phyloP scores from a whole-genome alignment of 2,329 filamentous ascomycete species.

The Sporothrix schenckii region DNA sequence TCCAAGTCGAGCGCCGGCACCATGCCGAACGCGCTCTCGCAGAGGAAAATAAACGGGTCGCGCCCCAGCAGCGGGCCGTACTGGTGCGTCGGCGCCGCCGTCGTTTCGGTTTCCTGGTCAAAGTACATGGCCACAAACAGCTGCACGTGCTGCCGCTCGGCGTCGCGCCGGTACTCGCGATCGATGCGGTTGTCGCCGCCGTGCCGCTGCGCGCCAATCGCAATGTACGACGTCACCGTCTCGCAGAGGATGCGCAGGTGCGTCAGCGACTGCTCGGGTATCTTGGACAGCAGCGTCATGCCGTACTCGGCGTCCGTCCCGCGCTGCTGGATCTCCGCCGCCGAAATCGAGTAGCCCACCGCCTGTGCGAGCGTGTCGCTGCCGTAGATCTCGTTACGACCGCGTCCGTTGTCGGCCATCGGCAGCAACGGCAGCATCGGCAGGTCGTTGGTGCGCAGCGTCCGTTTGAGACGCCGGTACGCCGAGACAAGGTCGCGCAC shows the following conservation, averaged over 20 bases:
- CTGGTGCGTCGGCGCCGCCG: conserved; percentile 49
- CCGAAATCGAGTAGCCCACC: conserved; percentile 82
- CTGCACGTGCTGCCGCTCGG: conserved; percentile 72
- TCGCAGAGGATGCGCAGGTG: conserved; percentile 88
- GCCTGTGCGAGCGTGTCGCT: conserved; percentile 65
- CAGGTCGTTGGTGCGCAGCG: conserved; percentile 60
- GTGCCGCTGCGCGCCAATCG: conserved; percentile 70
- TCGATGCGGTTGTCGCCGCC: conserved; percentile 63
- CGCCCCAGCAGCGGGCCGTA: conserved; percentile 64
- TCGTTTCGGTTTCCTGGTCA: conserved; percentile 48
- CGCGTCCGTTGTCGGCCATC: conserved; percentile 38
- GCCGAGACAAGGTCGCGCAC: conserved; percentile 61
- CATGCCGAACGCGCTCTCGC: conserved; percentile 74
- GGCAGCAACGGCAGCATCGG: conserved; percentile 46
- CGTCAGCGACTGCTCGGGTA: conserved; percentile 80
- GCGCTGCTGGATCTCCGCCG: conserved; percentile 88
- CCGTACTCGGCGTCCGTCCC: conserved; percentile 75
- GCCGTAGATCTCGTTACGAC: conserved; percentile 51
- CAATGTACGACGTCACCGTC: conserved; percentile 82
- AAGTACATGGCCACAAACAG: conserved; percentile 68
- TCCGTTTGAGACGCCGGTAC: conserved; percentile 64
- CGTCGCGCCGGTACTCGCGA: conserved; percentile 67
- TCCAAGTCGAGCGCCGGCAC: conserved; percentile 70
- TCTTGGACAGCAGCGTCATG: conserved; percentile 76
- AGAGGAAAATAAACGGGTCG: conserved; percentile 79